Evolutionary conservation across 2,329 filamentous ascomycete genomes (phyloP), one percentile per base, ranked within the genome.

Genomic region (Paecilomyces variotii): DNA sequence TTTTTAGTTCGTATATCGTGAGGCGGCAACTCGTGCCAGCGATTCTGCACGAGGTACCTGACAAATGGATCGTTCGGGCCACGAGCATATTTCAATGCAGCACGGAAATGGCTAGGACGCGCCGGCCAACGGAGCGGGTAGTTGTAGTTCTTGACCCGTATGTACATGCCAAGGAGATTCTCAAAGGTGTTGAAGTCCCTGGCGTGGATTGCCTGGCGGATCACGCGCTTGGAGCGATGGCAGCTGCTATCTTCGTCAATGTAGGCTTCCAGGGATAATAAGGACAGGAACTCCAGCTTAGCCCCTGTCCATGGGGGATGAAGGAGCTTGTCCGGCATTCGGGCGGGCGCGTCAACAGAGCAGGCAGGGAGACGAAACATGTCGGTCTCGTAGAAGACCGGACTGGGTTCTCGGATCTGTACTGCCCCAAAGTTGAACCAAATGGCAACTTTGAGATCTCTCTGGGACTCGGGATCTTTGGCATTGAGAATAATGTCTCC

Each of bases 271-370:
- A 61, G 59, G 0, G 72, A 67, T 0, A 79, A 61, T 0, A 78
- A 60, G 12, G 70, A 64, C 1, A 79, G 66, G 9, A 78, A 70
- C 27, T 73, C 69, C 4, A 78, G 64, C 45, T 76, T 74, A 6
- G 68, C 57, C 4, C 69, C 63, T 0, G 73, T 75, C 75, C 75
- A 78, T 3, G 75, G 74, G 0, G 63, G 52, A 6, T 63, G 57
- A 2, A 79, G 69, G 1, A 79, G 58, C 54, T 72, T 72, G 51
- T 75, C 69, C 0, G 76, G 76, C 50, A 79, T 71, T 5, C 69
- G 67, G 2, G 68, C 67, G 1, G 71, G 69, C 1, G 62, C 56
- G 0, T 68, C 63, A 3, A 57, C 57, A 9, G 61, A 60, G 45
- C 70, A 71, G 49, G 56, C 62, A 1, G 74, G 74, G 2, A 76